Percentiles rank a stretch among this genome's conserved stretches.
phyloP scores from a whole-genome alignment of 208 protist genomes.

The Crithidia sp. region DNA sequence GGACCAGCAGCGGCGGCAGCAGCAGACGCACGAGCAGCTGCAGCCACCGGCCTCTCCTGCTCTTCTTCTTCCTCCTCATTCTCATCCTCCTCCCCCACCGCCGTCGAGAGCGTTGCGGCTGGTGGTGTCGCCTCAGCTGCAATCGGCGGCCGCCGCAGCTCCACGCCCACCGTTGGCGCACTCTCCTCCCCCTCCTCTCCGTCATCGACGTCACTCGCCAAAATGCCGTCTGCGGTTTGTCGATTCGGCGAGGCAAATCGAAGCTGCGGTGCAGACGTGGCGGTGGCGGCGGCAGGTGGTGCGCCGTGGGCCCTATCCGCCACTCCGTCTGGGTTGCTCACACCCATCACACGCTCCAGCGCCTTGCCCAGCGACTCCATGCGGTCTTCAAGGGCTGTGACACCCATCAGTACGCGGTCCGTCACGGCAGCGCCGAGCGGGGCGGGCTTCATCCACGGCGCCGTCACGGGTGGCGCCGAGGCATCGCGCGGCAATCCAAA shows the following conservation, averaged over 20 bases:
- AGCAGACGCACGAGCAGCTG: not conserved
- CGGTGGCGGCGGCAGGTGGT: not conserved
- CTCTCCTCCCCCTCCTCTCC: not conserved
- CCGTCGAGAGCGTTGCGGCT: constrained; percentile 14
- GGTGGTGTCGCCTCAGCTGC: not conserved
- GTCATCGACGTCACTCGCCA: constrained; percentile 3
- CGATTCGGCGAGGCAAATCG: constrained; percentile 6
- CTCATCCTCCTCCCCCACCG: not conserved
- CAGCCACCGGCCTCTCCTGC: not conserved
- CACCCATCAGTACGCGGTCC: constrained; percentile 34
- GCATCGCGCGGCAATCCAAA: constrained; percentile 31
- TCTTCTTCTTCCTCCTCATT: constrained; percentile 6
- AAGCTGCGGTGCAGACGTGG: not conserved
- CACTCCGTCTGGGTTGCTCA: constrained; percentile 2
- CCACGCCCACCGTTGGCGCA: constrained; percentile 4
- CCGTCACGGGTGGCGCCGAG: constrained; percentile 12
- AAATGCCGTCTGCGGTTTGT: constrained; percentile 4
- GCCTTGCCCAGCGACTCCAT: constrained; percentile 60
- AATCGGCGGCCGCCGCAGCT: not conserved
- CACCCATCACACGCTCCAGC: constrained; percentile 43
- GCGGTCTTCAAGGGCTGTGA: constrained; percentile 54
- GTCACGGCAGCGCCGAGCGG: constrained; percentile 19
- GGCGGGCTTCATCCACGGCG: constrained; percentile 4
- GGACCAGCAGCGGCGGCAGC: not conserved
- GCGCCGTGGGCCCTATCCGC: not conserved